These are phyloP conservation scores for Isoetes taiwanensis DNA, from an alignment of 75 land plant genomes.

Conservation along the genomic window DNA sequence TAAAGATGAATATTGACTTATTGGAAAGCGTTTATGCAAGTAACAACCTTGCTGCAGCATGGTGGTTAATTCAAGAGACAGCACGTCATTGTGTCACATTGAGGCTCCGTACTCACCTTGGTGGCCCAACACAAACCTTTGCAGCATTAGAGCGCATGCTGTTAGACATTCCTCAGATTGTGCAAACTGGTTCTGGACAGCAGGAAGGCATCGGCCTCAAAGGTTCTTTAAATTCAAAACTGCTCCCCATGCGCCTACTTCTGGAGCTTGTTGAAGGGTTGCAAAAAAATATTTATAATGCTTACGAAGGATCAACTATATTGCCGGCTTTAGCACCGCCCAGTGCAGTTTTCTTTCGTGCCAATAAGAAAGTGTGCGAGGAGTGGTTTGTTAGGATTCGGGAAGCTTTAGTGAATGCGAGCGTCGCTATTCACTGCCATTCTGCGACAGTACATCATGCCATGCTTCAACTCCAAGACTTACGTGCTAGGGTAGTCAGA, in stretches of 20 bases:
- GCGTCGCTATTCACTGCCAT: slow-evolving; percentile 70
- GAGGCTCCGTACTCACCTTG: slow-evolving; percentile 91
- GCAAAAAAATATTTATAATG: slow-evolving; percentile 88
- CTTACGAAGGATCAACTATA: slow-evolving; percentile 82
- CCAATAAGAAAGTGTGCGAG: slow-evolving; percentile 95
- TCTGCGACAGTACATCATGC: slow-evolving; percentile 64
- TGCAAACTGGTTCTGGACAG: slow-evolving; percentile 51
- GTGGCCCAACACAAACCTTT: slow-evolving; percentile 97
- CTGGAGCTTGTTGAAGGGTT: slow-evolving; percentile 90
- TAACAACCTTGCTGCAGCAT: slow-evolving; percentile 63
- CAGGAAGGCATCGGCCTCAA: slow-evolving; percentile 23
- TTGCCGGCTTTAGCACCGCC: slow-evolving; percentile 38
- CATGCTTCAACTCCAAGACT: slow-evolving; percentile 53
- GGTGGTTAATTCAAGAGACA: slow-evolving; percentile 91
- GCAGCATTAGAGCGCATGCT: slow-evolving; percentile 97
- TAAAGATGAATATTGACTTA: slow-evolving; percentile 24
- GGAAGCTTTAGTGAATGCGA: slow-evolving; percentile 93
- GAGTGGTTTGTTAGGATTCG: slow-evolving; percentile 97
- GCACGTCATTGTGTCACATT: slow-evolving; percentile 64
- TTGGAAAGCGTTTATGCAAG: slow-evolving; percentile 42
- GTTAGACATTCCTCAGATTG: slow-evolving; percentile 61
- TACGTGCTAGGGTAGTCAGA: slow-evolving; percentile 36
- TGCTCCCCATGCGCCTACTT: slow-evolving; percentile 84
- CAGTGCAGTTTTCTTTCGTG: slow-evolving; percentile 78
- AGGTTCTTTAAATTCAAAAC: slow-evolving; percentile 35